Conservation (phyloP, 257 asterid genomes). For the Salvia miltiorrhiza region DNA sequence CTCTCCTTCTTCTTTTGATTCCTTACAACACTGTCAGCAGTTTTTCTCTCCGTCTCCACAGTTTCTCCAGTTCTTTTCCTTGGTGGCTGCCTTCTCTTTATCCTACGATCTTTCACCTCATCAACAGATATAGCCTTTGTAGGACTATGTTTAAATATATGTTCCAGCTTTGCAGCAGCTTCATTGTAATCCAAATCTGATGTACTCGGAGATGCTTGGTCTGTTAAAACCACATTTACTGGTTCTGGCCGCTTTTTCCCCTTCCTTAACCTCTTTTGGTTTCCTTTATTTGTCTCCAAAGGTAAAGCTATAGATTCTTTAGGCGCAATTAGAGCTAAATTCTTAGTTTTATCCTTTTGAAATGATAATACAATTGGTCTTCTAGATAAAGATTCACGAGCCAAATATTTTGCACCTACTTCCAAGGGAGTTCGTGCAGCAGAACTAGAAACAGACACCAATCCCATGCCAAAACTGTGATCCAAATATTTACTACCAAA, state of each 20-base stretch:
- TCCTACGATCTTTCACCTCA: conserved; percentile 33
- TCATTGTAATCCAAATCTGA: conserved; percentile 69
- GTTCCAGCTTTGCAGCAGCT: conserved; percentile 77
- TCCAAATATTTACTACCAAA: conserved; percentile 7
- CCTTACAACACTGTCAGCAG: conserved; percentile 37
- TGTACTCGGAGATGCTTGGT: conserved; percentile 49
- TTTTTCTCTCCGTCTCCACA: conserved; percentile 30
- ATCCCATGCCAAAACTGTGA: conserved; percentile 42
- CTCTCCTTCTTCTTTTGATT: conserved; percentile 42
- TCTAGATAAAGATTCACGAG: conserved; percentile 43
- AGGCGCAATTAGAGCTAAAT: conserved; percentile 47
- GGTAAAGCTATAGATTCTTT: conserved; percentile 51
- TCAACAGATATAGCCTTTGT: conserved; percentile 32
- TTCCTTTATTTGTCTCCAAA: conserved; percentile 41
- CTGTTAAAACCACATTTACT: conserved; percentile 45
- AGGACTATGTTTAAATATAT: conserved; percentile 52
- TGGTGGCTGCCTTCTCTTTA: conserved; percentile 37
- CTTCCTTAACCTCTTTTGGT: conserved; percentile 16
- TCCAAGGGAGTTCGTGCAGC: conserved; percentile 44
- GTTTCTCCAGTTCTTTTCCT: conserved; percentile 41
- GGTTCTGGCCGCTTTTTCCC: conserved; percentile 30
- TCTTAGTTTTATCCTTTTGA: conserved; percentile 49
- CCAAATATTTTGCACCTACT: conserved; percentile 31
- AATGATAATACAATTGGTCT: conserved; percentile 50
- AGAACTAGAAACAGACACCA: conserved; percentile 50